Conservation (phyloP, 192 early-diverging fungal genomes). For the Thamnidium elegans region DNA sequence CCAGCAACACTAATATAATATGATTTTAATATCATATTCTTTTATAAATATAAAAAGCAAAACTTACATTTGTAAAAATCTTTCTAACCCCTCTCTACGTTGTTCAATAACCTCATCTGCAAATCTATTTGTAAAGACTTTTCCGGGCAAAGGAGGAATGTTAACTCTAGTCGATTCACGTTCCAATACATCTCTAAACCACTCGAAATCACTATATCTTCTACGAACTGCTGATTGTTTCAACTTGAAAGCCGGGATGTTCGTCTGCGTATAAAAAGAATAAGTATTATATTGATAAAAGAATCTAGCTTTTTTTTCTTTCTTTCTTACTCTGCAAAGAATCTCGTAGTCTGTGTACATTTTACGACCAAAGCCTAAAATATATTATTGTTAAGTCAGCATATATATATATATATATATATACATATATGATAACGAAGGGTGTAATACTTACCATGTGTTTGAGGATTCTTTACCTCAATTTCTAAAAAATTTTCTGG, state of each 20-base stretch:
- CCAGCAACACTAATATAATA: constrained; percentile 70
- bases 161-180: constrained; percentile 89
- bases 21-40: not conserved
- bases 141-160: constrained; percentile 93
- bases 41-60: not conserved
- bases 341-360: constrained; percentile 97
- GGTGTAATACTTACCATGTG: constrained; percentile 59
- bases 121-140: constrained; percentile 95
- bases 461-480: constrained; percentile 86
- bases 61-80: constrained; percentile 93
- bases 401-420: no score
- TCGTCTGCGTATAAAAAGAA: constrained; percentile 59
- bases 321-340: constrained; percentile 72
- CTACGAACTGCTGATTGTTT: constrained; percentile 79
- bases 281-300: not conserved
- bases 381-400: not conserved
- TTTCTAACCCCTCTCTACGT: constrained; percentile 84
- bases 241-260: constrained; percentile 95
- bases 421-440: no score
- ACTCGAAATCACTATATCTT: constrained; percentile 98
- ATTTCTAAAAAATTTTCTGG: constrained; percentile 99
- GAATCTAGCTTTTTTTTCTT: not conserved
- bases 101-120: constrained; percentile 94
- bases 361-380: constrained; percentile 62
- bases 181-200: constrained; percentile 94